These are phyloP conservation scores for Porodaedalea pini DNA, from an alignment of 1,284 basidiomycete species.

Conservation along the genomic window DNA sequence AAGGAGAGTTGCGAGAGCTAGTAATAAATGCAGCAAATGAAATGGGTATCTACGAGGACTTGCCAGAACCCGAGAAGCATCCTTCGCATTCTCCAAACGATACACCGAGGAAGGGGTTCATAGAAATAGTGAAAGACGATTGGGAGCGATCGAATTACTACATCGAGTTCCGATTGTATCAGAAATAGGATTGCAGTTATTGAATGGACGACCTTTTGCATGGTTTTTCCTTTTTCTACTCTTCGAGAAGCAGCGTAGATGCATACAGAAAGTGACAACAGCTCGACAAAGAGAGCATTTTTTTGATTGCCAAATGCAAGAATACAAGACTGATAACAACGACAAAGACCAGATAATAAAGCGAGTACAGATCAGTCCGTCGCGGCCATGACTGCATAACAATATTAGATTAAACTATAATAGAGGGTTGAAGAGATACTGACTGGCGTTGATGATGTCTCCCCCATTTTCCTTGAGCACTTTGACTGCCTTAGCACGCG, in stretches of 20 bases:
- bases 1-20: slow-evolving; percentile 69
- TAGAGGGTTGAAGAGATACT: slow-evolving; percentile 37
- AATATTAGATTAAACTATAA: slow-evolving; percentile 17
- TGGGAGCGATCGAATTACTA: slow-evolving; percentile 88
- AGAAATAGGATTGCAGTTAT: slow-evolving; percentile 26
- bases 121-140: slow-evolving; percentile 68
- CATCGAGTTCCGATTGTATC: slow-evolving; percentile 66
- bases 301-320: slow-evolving; percentile 7
- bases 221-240: neutral
- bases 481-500: slow-evolving; percentile 84
- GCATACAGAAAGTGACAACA: neutral
- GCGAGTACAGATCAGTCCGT: slow-evolving; percentile 33
- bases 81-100: neutral
- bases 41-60: slow-evolving; percentile 53
- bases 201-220: neutral
- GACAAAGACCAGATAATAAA: slow-evolving; percentile 21
- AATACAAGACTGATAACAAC: slow-evolving; percentile 28
- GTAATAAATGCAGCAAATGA: slow-evolving; percentile 58
- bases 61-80: slow-evolving; percentile 19
- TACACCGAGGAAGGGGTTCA: slow-evolving; percentile 35
- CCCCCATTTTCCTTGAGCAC: slow-evolving; percentile 87
- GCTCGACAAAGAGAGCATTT: neutral
- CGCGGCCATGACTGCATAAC: slow-evolving; percentile 60
- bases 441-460: slow-evolving; percentile 92
- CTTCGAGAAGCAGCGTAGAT: neutral